phyloP scores from a whole-genome alignment of 1,284 basidiomycete genomes.

The Cerioporus squamosus region DNA sequence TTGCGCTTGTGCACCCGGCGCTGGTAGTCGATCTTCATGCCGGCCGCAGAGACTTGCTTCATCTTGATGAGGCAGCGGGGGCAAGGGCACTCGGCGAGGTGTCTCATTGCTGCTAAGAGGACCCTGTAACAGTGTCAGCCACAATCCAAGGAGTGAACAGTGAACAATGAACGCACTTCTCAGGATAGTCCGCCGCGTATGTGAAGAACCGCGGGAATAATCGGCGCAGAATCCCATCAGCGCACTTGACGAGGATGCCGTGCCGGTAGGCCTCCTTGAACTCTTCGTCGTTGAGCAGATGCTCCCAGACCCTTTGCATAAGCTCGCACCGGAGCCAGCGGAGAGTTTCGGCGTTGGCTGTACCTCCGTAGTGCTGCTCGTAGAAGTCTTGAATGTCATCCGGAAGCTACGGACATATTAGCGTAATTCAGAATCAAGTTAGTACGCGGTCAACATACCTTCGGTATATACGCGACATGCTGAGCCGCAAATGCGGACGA shows the following conservation, averaged over 20 bases:
- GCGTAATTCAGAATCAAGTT: too few species aligned
- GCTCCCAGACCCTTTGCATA: conserved; percentile 25
- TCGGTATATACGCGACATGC: conserved; percentile 39
- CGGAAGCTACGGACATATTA: conserved; percentile 17
- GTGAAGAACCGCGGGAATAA: conserved; percentile 33
- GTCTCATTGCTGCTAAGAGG: conserved; percentile 14
- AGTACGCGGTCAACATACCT: conserved; percentile 15
- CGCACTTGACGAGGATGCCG: conserved; percentile 29
- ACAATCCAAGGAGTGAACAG: neutral
- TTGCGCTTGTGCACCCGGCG: neutral
- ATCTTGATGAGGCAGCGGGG: conserved; percentile 18
- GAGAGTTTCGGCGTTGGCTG: too few species aligned
- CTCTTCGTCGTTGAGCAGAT: conserved; percentile 23
- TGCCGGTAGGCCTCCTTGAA: conserved; percentile 30
- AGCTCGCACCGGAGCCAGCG: conserved; percentile 25
- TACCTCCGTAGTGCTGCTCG: neutral
- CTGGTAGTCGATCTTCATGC: neutral
- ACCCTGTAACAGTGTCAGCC: conserved; percentile 14
- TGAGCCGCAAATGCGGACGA: conserved; percentile 33
- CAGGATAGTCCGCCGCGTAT: conserved; percentile 37
- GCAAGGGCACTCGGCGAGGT: conserved; percentile 29
- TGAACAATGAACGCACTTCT: conserved; percentile 26
- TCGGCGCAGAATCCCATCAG: conserved; percentile 26
- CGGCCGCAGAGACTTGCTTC: neutral
- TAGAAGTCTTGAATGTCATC: conserved; percentile 32